Base-by-base conservation (phyloP, 2,329 filamentous ascomycete species). In the Cadophora malorum region DNA sequence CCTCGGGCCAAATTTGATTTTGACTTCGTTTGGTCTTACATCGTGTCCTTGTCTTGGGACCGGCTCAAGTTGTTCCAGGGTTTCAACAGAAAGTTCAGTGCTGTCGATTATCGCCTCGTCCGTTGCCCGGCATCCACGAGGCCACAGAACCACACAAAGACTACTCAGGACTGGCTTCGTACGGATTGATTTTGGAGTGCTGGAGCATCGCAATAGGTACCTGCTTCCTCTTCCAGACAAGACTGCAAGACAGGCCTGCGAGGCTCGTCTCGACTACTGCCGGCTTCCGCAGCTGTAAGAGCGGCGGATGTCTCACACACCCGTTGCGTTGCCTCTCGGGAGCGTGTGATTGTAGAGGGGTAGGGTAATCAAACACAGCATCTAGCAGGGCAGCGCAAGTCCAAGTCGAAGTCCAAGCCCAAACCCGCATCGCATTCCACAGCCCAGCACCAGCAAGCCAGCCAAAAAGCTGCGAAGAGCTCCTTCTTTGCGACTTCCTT, bases 301-400 rank as follows among this genome's bases (percentile, higher is more conserved):
- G 71, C 68, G 67, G 71, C 72, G 71, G 59, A 63, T 73, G 71
- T 71, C 69, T 72, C 64, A 70, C 69, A 67, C 64, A 69, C 64
- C 58, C 58, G 21, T 60, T 28, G 21, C 49, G 67, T 71, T 50
- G 68, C 66, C 67, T 64, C 61, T 69, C 65, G 67, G 67, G 65
- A 69, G 64, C 52, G 49, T 69, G 64, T 71, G 65, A 69, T 72
- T 67, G 23, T 67, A 62, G 68, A 67, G 65, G 63, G 60, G 63
- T 65, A 68, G 66, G 66, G 69, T 69, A 71, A 73, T 73, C 71
- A 71, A 72, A 72, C 71, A 71, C 68, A 66, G 41, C 67, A 66
- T 52, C 58, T 50, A 49, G 63, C 64, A 66, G 63, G 45, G 49
- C 53, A 53, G 50, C 52, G 50, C 53, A 55, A 21, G 23, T 55